Base-by-base conservation (phyloP, 352 stramenopile genomes). In the Vaucheria bursata region DNA sequence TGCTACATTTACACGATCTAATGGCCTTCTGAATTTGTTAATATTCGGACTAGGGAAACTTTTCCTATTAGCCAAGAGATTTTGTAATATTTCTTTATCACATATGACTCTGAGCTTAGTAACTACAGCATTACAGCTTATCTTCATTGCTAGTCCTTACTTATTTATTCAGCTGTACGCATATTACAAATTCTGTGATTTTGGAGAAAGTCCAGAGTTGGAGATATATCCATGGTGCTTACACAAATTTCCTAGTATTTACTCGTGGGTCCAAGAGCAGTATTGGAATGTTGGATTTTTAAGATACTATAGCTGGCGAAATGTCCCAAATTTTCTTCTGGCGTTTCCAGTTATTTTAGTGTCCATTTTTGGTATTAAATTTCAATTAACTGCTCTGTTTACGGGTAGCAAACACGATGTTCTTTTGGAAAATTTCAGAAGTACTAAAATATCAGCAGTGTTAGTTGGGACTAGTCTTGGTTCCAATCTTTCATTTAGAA, bases 261-360 rank as follows among this genome's bases (percentile, higher is more conserved):
- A 82, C 45, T 36, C 45, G 31, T 80, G 77, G 52, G 52, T 82
- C 25, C 77, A 82, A 45, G 59, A 73, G 31, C 31, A 45, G 59
- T 82, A 82, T 73, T 82, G 77, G 77, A 49, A 36, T 7, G 77
- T 82, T 1, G 77, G 77, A 32, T 32, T 74, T 31, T 49, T 82
- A n/a, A n/a, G 45, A 32, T 82, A 82, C 70, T 82, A 79, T 50
- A 33, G 38, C 31, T 79, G 32, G 77, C 68, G 71, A 33, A 73
- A 82, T 64, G 37, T 79, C 18, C 77, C 77, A 64, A 82, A 82
- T 25, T 82, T 82, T 66, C 73, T 82, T 45, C 77, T 82, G 4
- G 77, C 77, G 32, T 64, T 73, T 40, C 77, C 77, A 8, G 64
- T 75, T 31, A 68, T 53, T 32, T 5, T 36, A 12, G 74, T 31